These are phyloP conservation scores for Xylaria longipes DNA, from an alignment of 495 filamentous ascomycete species.

Conservation along the genomic window DNA sequence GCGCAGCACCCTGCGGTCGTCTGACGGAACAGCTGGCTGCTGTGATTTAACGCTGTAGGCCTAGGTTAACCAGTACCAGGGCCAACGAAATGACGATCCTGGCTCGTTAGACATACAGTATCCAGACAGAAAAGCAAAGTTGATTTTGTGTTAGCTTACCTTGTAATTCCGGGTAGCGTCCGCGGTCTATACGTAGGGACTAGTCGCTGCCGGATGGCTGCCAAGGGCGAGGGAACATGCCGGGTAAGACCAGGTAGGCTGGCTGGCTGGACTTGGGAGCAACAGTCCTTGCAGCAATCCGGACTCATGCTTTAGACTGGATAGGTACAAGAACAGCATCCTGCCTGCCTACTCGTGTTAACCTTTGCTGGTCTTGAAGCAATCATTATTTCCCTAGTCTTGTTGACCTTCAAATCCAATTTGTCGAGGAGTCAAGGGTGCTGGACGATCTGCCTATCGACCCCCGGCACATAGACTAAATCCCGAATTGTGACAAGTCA, in stretches of 20 bases:
- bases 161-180: slow-evolving; percentile 3
- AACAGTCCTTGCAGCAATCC: background rate
- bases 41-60: background rate
- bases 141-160: background rate
- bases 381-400: background rate
- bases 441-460: background rate
- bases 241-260: background rate
- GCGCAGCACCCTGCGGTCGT: background rate
- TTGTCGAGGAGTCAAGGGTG: background rate
- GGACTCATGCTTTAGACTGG: background rate
- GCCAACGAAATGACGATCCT: background rate
- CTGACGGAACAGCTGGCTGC: background rate
- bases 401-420: background rate
- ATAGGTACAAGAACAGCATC: background rate
- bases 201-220: background rate
- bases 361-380: background rate
- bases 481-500: background rate
- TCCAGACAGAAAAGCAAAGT: background rate
- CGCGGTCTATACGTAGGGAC: background rate
- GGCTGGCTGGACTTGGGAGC: background rate
- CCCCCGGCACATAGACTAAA: background rate
- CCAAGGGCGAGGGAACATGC: background rate
- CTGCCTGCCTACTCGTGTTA: background rate
- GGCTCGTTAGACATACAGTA: background rate
- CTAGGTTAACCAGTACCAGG: background rate